Evolutionary conservation across 179 eudicot species (phyloP).

Genomic region (Carnegiea gigantea): DNA sequence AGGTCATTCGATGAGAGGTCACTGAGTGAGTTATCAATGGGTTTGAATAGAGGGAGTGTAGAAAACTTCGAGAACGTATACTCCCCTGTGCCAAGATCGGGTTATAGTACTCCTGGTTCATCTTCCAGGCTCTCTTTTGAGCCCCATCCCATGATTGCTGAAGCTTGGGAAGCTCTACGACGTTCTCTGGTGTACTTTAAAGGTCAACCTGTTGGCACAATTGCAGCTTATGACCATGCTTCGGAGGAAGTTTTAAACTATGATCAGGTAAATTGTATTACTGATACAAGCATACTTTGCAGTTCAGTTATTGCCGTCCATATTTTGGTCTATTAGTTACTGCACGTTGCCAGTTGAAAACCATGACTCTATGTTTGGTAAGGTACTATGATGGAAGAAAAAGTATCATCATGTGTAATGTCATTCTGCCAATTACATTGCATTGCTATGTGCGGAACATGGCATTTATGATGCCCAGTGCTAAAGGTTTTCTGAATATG

Average conservation of each 20-base stretch:
- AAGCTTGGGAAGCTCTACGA: conserved; percentile 98
- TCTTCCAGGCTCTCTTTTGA: conserved; percentile 88
- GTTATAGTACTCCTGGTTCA: conserved; percentile 82
- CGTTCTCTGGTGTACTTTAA: conserved; percentile 77
- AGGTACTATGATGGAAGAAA: neutral
- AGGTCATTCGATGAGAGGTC: conserved; percentile 97
- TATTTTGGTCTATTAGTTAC: neutral
- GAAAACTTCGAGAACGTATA: conserved; percentile 66
- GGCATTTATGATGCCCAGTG: neutral
- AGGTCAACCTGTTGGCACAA: conserved; percentile 92
- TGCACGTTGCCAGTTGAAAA: neutral
- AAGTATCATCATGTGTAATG: neutral
- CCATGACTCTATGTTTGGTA: neutral
- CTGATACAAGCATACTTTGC: neutral
- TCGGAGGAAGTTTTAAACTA: conserved; percentile 94
- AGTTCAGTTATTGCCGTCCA: neutral
- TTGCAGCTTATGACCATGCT: conserved; percentile 95
- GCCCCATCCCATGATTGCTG: conserved; percentile 99
- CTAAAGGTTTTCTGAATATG: conserved; percentile 4
- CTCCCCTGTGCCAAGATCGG: conserved; percentile 86
- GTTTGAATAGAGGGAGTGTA: conserved; percentile 56
- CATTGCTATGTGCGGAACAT: neutral
- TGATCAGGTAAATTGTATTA: conserved; percentile 68
- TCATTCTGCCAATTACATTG: neutral
- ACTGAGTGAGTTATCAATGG: conserved; percentile 79